These are phyloP conservation scores for Nigrospora osmanthi DNA, from an alignment of 2,329 filamentous ascomycete genomes.

Conservation along the genomic window DNA sequence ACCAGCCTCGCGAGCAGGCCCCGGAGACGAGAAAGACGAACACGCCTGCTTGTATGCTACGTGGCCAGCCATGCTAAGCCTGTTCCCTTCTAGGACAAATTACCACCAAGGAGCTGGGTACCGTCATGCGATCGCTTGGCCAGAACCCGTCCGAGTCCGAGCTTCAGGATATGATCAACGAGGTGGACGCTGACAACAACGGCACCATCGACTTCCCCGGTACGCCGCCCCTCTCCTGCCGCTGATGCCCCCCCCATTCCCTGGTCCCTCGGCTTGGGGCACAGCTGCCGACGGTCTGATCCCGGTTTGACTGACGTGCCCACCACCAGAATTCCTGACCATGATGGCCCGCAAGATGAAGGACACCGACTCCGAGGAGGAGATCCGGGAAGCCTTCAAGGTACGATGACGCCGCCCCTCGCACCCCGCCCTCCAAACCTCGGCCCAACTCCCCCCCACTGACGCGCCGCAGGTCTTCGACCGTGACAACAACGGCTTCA, in stretches of 20 bases:
- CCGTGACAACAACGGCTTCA: conserved; percentile 87
- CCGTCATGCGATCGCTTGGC: conserved; percentile 83
- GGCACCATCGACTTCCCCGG: conserved; percentile 88
- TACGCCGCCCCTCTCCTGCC: conserved; percentile 30
- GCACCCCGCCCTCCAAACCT: background rate
- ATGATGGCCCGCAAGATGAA: conserved; percentile 97
- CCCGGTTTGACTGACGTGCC: background rate
- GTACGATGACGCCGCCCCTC: conserved; percentile 27
- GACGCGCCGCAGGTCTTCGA: conserved; percentile 56
- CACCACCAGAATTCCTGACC: conserved; percentile 66
- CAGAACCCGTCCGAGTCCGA: conserved; percentile 88
- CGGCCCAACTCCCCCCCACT: background rate
- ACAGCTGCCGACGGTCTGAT: background rate
- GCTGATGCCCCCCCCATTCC: too few relatives aligned
- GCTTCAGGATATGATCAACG: conserved; percentile 90
- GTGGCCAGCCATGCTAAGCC: background rate
- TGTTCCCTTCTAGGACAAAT: conserved; percentile 60
- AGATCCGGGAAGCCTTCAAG: conserved; percentile 86
- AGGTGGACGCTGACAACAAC: conserved; percentile 88
- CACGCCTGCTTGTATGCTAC: background rate
- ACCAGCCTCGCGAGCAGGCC: background rate
- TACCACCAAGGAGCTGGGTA: conserved; percentile 84
- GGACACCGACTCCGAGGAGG: conserved; percentile 85
- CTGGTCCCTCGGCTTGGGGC: background rate
- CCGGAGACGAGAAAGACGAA: background rate